These are phyloP conservation scores for Smithsoniella earleae DNA, from an alignment of 163 green algal genomes.

Conservation along the genomic window DNA sequence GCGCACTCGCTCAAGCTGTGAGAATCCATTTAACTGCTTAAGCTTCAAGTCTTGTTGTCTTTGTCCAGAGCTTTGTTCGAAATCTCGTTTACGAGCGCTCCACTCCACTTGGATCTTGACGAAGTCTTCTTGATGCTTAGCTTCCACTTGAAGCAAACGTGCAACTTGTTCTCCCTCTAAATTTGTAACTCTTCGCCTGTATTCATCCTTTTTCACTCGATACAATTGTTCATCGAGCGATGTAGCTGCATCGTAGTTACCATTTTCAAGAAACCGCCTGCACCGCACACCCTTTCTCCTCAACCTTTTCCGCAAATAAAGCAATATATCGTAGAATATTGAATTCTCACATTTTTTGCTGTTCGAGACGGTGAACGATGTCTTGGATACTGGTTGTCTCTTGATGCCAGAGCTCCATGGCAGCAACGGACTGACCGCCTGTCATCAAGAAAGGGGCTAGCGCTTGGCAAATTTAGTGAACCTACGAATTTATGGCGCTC, in stretches of 20 bases:
- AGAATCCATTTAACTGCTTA: background rate
- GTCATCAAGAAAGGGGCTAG: background rate
- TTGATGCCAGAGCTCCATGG: background rate
- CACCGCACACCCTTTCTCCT: background rate
- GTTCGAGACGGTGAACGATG: background rate
- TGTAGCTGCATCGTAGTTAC: background rate
- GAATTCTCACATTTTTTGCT: background rate
- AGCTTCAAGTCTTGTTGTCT: background rate
- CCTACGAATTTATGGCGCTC: too few species aligned
- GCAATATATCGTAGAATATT: background rate
- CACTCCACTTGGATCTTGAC: background rate
- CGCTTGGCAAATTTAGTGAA: background rate
- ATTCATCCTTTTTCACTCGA: background rate
- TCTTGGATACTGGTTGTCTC: background rate
- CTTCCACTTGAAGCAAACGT: background rate
- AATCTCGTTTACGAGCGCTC: background rate
- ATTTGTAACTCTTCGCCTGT: background rate
- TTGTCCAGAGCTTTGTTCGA: background rate
- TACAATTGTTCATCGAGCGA: background rate
- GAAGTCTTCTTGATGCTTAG: background rate
- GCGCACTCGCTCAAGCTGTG: background rate
- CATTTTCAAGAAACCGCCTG: background rate
- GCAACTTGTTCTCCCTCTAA: background rate
- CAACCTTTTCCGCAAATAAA: background rate
- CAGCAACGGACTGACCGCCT: background rate